phyloP scores from a whole-genome alignment of 495 filamentous ascomycete species.

The Oleoguttula mirabilis region DNA sequence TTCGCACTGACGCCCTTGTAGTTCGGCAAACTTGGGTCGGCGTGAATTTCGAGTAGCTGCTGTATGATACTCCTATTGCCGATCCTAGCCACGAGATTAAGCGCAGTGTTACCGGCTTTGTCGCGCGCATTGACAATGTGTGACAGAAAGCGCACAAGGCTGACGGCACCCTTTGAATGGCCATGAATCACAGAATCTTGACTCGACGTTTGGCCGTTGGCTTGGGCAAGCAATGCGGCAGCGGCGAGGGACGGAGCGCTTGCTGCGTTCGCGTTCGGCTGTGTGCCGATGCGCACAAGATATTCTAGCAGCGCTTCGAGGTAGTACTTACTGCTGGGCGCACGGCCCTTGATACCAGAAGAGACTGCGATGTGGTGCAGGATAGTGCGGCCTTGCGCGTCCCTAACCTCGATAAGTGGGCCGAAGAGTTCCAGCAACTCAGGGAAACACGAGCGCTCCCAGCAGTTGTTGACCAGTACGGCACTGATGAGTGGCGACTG shows the following conservation, averaged over 20 bases:
- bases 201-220: constrained; percentile 13
- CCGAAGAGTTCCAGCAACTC: constrained; percentile 79
- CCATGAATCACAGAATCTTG: constrained; percentile 6
- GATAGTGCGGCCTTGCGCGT: constrained; percentile 80
- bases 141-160: constrained; percentile 79
- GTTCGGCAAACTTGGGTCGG: constrained; percentile 79
- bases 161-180: constrained; percentile 43
- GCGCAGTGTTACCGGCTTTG: constrained; percentile 81
- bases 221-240: constrained; percentile 37
- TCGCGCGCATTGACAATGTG: constrained; percentile 93
- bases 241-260: neutral
- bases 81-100: constrained; percentile 84
- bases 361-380: constrained; percentile 93
- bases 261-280: neutral
- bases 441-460: constrained; percentile 68
- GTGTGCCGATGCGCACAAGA: constrained; percentile 51
- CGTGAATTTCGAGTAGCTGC: constrained; percentile 84
- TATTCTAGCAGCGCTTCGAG: constrained; percentile 87
- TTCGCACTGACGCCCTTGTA: constrained; percentile 71
- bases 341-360: constrained; percentile 81
- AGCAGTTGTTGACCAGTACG: constrained; percentile 77
- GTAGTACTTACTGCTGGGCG: constrained; percentile 77
- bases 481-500: constrained; percentile 87
- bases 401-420: constrained; percentile 79
- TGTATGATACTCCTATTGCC: constrained; percentile 83